Percentiles rank a stretch among this genome's conserved stretches.
These are phyloP conservation scores for Periconia digitata DNA, from an alignment of 2,329 filamentous ascomycete genomes.

Conservation along the genomic window DNA sequence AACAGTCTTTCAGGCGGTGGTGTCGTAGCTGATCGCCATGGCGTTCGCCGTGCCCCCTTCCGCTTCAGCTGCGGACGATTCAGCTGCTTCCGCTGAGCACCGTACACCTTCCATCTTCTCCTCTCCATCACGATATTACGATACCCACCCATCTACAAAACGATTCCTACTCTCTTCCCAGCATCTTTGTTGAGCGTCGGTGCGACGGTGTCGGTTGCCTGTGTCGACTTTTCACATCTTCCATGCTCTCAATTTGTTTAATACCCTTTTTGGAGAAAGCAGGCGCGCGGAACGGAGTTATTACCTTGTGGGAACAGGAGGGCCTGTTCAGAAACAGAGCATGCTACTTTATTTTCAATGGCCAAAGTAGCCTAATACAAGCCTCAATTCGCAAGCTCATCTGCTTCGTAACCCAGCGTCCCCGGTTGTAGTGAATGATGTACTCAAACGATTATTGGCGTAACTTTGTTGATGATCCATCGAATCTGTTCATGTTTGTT, in stretches of 20 bases:
- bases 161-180: background rate
- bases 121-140: conserved; percentile 23
- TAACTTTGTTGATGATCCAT: no score
- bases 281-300: conserved; percentile 12
- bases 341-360: background rate
- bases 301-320: background rate
- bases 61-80: conserved; percentile 53
- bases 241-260: background rate
- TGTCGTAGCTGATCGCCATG: conserved; percentile 55
- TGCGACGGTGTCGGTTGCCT: background rate
- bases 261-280: conserved; percentile 1
- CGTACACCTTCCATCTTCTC: background rate
- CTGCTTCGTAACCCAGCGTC: no score
- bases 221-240: background rate
- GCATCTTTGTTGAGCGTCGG: background rate
- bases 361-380: background rate
- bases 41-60: conserved; percentile 54
- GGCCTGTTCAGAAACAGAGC: background rate
- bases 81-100: conserved; percentile 55
- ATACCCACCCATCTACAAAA: conserved; percentile 3
- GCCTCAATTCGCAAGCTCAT: background rate
- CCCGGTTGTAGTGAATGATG: no score
- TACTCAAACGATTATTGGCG: no score
- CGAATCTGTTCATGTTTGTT: no score
- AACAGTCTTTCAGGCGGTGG: conserved; percentile 50